Evolutionary conservation across 2,329 filamentous ascomycete species (phyloP).

Genomic region (Colletotrichum horii): DNA sequence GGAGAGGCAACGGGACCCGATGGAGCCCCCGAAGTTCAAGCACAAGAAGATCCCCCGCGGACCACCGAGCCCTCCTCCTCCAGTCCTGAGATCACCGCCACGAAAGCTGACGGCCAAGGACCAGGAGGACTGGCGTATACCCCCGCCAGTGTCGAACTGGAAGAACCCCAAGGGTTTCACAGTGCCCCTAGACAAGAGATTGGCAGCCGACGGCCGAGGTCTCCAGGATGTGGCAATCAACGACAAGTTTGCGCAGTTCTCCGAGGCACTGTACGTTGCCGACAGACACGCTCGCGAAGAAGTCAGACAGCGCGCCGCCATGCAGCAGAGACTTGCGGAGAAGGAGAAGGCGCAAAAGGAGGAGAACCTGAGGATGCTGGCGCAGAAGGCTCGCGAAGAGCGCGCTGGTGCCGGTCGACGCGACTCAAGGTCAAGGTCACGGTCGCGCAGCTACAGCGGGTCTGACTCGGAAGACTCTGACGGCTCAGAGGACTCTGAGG

Average conservation of each 20-base stretch:
- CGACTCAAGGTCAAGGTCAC: constrained; percentile 39
- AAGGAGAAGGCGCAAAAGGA: constrained; percentile 97
- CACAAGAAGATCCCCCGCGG: constrained; percentile 97
- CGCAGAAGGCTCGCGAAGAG: constrained; percentile 91
- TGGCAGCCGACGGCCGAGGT: constrained; percentile 91
- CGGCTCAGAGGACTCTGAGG: constrained; percentile 70
- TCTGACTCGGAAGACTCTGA: constrained; percentile 54
- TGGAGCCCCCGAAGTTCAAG: constrained; percentile 98
- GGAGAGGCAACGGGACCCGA: constrained; percentile 88
- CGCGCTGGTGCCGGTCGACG: constrained; percentile 60
- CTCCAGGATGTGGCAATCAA: constrained; percentile 95
- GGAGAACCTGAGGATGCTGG: constrained; percentile 84
- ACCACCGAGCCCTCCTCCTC: constrained; percentile 89
- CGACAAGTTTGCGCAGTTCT: constrained; percentile 97
- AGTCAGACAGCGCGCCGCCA: constrained; percentile 86
- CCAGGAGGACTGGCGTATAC: constrained; percentile 92
- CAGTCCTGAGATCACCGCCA: constrained; percentile 93
- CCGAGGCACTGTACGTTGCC: constrained; percentile 91
- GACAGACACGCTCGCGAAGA: constrained; percentile 95
- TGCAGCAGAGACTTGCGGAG: constrained; percentile 96
- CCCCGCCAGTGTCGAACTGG: constrained; percentile 93
- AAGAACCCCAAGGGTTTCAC: constrained; percentile 99
- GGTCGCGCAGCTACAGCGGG: constrained; percentile 57
- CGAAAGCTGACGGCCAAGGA: constrained; percentile 96
- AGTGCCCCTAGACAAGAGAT: constrained; percentile 90